Percentiles rank a stretch among this genome's conserved stretches.
phyloP scores from a whole-genome alignment of 257 asterid genomes.

The Solanum chiquidenum region DNA sequence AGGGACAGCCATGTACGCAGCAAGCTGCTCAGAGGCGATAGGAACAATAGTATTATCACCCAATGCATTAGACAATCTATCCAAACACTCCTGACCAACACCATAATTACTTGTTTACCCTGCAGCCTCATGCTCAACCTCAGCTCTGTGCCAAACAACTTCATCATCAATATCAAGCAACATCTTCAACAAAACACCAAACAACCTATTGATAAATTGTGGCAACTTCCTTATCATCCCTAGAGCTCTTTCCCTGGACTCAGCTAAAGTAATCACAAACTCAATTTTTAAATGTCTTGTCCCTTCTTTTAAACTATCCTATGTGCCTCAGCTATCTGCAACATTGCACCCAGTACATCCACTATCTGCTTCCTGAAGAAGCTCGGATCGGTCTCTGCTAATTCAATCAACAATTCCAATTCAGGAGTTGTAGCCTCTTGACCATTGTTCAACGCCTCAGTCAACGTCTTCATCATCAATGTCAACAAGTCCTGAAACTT shows the following conservation, averaged over 20 bases:
- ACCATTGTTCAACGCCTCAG: neutral
- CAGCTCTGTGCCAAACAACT: conserved; percentile 82
- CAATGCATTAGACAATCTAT: conserved; percentile 17
- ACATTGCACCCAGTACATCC: conserved; percentile 33
- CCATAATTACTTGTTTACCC: conserved; percentile 74
- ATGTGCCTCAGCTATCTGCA: conserved; percentile 78
- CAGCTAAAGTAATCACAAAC: conserved; percentile 74
- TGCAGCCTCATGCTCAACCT: conserved; percentile 67
- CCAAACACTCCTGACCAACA: conserved; percentile 24
- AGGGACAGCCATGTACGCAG: conserved; percentile 52
- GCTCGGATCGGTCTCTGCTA: conserved; percentile 37
- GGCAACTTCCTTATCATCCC: conserved; percentile 98
- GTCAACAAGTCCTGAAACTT: neutral
- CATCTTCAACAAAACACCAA: conserved; percentile 69
- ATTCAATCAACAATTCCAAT: neutral
- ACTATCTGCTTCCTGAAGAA: conserved; percentile 92
- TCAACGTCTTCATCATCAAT: neutral
- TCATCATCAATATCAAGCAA: conserved; percentile 78
- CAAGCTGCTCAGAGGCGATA: conserved; percentile 74
- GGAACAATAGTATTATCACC: conserved; percentile 85
- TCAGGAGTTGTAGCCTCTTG: neutral
- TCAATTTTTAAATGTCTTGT: conserved; percentile 79
- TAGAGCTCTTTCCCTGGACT: conserved; percentile 81
- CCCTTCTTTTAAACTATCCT: conserved; percentile 54
- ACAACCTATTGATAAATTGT: conserved; percentile 55